Conservation (phyloP, 1,284 basidiomycete genomes). For the Vanrija pseudolonga region DNA sequence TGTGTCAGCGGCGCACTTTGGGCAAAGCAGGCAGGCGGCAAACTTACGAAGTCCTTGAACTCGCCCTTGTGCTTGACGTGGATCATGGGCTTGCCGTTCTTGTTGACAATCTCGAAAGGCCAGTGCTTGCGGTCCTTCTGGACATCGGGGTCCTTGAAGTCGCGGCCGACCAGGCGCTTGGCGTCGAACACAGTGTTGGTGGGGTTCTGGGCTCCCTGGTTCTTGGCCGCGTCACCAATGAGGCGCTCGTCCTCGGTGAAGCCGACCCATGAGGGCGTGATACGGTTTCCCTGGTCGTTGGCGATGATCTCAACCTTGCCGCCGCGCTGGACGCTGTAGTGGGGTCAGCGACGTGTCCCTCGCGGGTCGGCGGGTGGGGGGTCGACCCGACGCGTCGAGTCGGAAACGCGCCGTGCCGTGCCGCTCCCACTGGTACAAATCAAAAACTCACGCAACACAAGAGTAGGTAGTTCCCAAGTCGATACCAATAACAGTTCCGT, state of each 20-base stretch:
- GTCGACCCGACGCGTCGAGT: too few species aligned
- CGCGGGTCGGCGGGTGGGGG: too few species aligned
- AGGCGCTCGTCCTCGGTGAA: slow-evolving; percentile 92
- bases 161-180: slow-evolving; percentile 81
- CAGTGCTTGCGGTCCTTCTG: slow-evolving; percentile 64
- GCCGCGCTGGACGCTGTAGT: slow-evolving; percentile 74
- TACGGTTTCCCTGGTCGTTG: slow-evolving; percentile 96
- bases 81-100: slow-evolving; percentile 80
- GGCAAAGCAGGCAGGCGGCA: slow-evolving; percentile 28
- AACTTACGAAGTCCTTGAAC: slow-evolving; percentile 63
- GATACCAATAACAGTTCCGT: slow-evolving; percentile 90
- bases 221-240: slow-evolving; percentile 81
- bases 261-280: slow-evolving; percentile 90
- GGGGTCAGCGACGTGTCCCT: slow-evolving; percentile 8
- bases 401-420: too few species aligned
- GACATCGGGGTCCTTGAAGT: slow-evolving; percentile 65
- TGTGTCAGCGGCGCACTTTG: not conserved
- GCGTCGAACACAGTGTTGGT: slow-evolving; percentile 96
- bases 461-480: slow-evolving; percentile 57
- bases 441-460: slow-evolving; percentile 53
- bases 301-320: slow-evolving; percentile 95
- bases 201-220: slow-evolving; percentile 75
- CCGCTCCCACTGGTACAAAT: not conserved
- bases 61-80: slow-evolving; percentile 82
- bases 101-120: slow-evolving; percentile 77